These are phyloP conservation scores for Kuraishia piskuri DNA, from an alignment of 805 yeast species.

Conservation along the genomic window DNA sequence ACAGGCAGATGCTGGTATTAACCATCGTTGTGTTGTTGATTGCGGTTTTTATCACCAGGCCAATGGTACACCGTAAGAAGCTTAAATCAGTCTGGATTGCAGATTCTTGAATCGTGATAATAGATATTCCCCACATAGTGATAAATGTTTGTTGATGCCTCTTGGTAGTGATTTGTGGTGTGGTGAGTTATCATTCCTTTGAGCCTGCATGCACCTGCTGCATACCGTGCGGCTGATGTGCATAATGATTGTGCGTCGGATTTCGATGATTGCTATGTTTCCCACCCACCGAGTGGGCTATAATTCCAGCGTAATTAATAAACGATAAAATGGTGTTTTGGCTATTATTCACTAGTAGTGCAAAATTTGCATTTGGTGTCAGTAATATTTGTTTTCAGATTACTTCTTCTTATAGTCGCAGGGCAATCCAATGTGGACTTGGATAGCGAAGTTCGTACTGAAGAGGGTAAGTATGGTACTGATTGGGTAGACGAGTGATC, in stretches of 20 bases:
- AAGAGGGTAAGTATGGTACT: neutral
- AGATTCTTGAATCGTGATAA: neutral
- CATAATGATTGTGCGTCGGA: neutral
- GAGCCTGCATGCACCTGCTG: neutral
- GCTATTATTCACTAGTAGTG: too few relatives aligned
- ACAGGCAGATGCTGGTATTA: conserved; percentile 48
- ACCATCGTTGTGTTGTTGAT: conserved; percentile 49
- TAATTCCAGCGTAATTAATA: neutral
- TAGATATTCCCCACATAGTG: neutral
- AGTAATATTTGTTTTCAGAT: neutral
- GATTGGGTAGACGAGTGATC: too few relatives aligned
- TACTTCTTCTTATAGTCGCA: neutral
- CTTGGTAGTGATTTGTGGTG: neutral
- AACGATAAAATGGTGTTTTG: neutral
- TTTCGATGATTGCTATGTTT: neutral
- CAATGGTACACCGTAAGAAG: conserved; percentile 46
- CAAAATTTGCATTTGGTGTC: neutral
- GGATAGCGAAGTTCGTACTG: neutral
- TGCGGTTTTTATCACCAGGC: conserved; percentile 40
- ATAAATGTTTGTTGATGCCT: too few relatives aligned
- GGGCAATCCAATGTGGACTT: neutral
- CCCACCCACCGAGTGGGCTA: neutral
- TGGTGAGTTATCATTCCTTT: neutral
- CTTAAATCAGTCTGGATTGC: conserved; percentile 42
- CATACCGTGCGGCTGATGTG: neutral